Evolutionary conservation across 2,329 filamentous ascomycete genomes (phyloP).

Genomic region (Apiospora arundinis): DNA sequence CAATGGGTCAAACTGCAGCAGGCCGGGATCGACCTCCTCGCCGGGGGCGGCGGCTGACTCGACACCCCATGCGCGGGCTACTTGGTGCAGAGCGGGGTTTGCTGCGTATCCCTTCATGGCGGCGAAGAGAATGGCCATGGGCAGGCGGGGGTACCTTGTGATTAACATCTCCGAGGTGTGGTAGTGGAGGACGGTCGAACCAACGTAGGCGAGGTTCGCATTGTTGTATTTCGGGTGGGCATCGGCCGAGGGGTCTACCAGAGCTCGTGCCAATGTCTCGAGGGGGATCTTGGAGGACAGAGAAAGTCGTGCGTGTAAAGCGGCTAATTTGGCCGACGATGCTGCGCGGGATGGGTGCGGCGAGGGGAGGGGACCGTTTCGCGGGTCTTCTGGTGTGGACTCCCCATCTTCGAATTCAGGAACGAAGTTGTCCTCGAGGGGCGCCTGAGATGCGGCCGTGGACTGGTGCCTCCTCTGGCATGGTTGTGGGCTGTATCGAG

Average conservation of each 20-base stretch:
- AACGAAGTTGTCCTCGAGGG: constrained; percentile 29
- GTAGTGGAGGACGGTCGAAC: constrained; percentile 83
- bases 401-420: constrained; percentile 23
- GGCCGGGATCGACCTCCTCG: constrained; percentile 87
- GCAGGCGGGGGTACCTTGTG: constrained; percentile 88
- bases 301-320: constrained; percentile 86
- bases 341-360: constrained; percentile 71
- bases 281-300: constrained; percentile 83
- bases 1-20: constrained; percentile 77
- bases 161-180: constrained; percentile 89
- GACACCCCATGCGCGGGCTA: constrained; percentile 89
- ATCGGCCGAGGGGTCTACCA: constrained; percentile 88
- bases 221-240: constrained; percentile 86
- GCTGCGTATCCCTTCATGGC: constrained; percentile 87
- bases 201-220: constrained; percentile 78
- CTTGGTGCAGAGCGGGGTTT: constrained; percentile 71
- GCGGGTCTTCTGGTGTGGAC: neutral
- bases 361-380: constrained; percentile 63
- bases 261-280: constrained; percentile 82
- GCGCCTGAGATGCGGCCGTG: constrained; percentile 29
- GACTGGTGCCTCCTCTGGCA: constrained; percentile 37
- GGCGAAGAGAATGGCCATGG: constrained; percentile 85
- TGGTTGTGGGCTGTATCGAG: neutral
- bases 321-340: constrained; percentile 86
- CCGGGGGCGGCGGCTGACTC: constrained; percentile 87